Conservation (phyloP, 1,284 basidiomycete species). For the Somion occarium region DNA sequence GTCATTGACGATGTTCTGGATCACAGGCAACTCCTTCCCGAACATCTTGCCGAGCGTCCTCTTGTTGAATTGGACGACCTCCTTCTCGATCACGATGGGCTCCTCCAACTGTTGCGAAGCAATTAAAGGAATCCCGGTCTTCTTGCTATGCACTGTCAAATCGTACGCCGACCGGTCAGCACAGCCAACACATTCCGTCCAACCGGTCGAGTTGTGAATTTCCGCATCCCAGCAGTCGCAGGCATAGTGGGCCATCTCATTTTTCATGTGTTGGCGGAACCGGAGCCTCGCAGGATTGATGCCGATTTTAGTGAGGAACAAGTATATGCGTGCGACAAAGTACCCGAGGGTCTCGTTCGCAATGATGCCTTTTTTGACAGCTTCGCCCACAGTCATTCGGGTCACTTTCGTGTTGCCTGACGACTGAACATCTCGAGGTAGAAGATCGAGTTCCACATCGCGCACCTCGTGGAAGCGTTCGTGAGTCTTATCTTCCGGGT, state of each 20-base stretch:
- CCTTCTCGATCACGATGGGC: slow-evolving; percentile 70
- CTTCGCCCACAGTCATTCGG: slow-evolving; percentile 81
- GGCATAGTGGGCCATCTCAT: slow-evolving; percentile 99
- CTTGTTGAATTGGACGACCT: slow-evolving; percentile 80
- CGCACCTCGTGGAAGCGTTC: slow-evolving; percentile 80
- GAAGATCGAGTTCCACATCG: slow-evolving; percentile 71
- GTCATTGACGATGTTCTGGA: slow-evolving; percentile 68
- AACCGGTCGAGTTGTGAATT: slow-evolving; percentile 91
- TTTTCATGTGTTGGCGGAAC: slow-evolving; percentile 96
- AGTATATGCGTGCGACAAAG: slow-evolving; percentile 91
- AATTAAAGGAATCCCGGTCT: slow-evolving; percentile 70
- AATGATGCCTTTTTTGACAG: slow-evolving; percentile 82
- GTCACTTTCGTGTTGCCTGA: slow-evolving; percentile 68
- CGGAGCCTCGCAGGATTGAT: slow-evolving; percentile 84
- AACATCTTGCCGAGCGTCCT: slow-evolving; percentile 89
- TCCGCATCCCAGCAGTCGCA: slow-evolving; percentile 99
- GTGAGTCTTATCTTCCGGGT: slow-evolving; percentile 91
- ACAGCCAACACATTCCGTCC: slow-evolving; percentile 99
- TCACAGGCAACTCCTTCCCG: slow-evolving; percentile 75
- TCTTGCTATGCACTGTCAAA: slow-evolving; percentile 49
- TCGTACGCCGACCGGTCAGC: slow-evolving; percentile 98
- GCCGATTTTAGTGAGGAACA: slow-evolving; percentile 91
- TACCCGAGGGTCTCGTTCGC: slow-evolving; percentile 98
- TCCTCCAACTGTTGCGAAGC: slow-evolving; percentile 85
- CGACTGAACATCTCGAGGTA: slow-evolving; percentile 82